Base-by-base conservation (phyloP, 2,329 filamentous ascomycete species). In the Apiospora koreana region DNA sequence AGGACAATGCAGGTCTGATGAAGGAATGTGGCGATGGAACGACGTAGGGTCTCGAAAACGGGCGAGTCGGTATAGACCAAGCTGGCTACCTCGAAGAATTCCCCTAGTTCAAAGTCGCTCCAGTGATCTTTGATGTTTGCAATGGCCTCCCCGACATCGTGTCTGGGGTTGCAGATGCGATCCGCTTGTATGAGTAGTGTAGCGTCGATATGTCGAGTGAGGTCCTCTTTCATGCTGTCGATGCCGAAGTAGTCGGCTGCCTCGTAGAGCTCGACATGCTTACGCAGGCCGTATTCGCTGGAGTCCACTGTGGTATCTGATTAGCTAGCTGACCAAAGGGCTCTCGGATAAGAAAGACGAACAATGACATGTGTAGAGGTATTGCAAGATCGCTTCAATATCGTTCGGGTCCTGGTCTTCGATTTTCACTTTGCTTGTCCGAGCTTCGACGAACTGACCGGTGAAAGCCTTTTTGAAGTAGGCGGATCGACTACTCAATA, bases 391-490 rank as follows among this genome's bases (percentile, higher is more conserved):
- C 0, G 1, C 2, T 2, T 50, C 12, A 7, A 50, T 23, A 28
- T 25, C 7, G 9, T 25, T 12, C 4, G 46, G 9, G 10, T 10
- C 3, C 2, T 50, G 46, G 5, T 28, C 23, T 23, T 9, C 12
- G 8, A 50, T 25, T 1, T 4, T 14, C n/a, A 50, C 1, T 14
- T 14, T 28, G 1, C 46, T n/a, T 9, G 23, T 28, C 46, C 25
- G n/a, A 5, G 23, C 46, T 50, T 50, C 46, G 2, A 1, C 10
- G 23, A 50, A 50, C 6, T 3, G 10, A 28, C 70, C 65, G 1
- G 14, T 62, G 8, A 71, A 67, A 18, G 69, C 70, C 46, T 58
- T 68, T 28, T 48, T n/a, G 41, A 74, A 74, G 48, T 65, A 74
- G 2, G 3, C 1, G 10, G 67, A 73, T 48, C 72, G 69, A 8